Evolutionary conservation across 2,329 filamentous ascomycete species (phyloP).

Genomic region (Trichophyton mentagrophytes): DNA sequence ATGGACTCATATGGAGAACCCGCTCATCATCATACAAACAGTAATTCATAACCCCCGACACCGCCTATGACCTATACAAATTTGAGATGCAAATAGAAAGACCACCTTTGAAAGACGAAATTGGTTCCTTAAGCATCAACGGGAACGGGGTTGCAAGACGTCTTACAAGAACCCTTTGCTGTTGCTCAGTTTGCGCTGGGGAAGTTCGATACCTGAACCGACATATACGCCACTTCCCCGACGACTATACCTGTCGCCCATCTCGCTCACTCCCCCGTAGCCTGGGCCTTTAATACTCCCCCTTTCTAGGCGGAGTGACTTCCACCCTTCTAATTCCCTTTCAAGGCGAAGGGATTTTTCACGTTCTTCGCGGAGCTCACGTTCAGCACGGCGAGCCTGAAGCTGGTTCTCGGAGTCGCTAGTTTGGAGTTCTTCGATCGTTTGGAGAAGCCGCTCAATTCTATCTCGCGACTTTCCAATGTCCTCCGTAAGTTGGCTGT

Average conservation of each 20-base stretch:
- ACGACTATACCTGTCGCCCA: conserved; percentile 24
- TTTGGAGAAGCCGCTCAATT: conserved; percentile 73
- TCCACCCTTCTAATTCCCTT: conserved; percentile 74
- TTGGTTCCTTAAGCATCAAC: not conserved
- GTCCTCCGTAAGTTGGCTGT: conserved; percentile 68
- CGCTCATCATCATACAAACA: not conserved
- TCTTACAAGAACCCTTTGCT: conserved; percentile 63
- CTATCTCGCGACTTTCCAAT: conserved; percentile 77
- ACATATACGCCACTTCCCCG: conserved; percentile 28
- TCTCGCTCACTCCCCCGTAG: conserved; percentile 27
- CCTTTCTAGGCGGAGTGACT: conserved; percentile 55
- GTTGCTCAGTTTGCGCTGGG: conserved; percentile 56
- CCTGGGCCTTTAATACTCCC: conserved; percentile 23
- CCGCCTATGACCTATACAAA: not conserved
- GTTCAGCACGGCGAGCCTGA: conserved; percentile 69
- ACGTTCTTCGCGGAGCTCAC: conserved; percentile 76
- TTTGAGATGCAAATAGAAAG: not conserved
- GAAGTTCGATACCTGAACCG: conserved; percentile 40
- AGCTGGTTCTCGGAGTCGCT: conserved; percentile 74
- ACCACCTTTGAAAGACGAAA: not conserved
- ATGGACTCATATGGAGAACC: not conserved
- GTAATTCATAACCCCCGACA: not conserved
- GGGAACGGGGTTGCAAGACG: not conserved
- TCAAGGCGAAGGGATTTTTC: conserved; percentile 74
- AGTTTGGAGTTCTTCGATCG: conserved; percentile 87